A percentile compares a stretch with the other conserved stretches of the same genome.
phyloP scores from a whole-genome alignment of 2,329 filamentous ascomycete species.

The Penicillium frequentans region DNA sequence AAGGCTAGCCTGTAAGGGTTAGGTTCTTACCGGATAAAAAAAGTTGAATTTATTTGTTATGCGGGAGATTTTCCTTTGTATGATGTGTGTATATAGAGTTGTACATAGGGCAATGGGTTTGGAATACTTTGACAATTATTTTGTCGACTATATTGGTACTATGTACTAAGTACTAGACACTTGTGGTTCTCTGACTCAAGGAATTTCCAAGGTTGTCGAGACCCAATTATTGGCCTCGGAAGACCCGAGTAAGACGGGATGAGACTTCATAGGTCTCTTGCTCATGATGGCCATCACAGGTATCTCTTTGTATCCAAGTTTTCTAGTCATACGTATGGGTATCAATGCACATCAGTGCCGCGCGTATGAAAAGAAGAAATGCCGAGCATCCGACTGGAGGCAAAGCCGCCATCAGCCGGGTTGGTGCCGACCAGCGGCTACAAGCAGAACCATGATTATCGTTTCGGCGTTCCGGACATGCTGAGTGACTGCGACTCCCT shows the following conservation, averaged over 20 bases:
- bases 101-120: background rate
- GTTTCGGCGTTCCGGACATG: conserved; percentile 14
- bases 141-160: background rate
- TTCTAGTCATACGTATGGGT: background rate
- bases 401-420: background rate
- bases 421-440: conserved; percentile 17
- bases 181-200: background rate
- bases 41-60: background rate
- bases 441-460: conserved; percentile 7
- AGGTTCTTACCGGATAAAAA: background rate
- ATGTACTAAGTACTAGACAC: background rate
- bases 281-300: background rate
- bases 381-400: background rate
- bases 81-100: background rate
- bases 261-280: background rate
- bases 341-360: background rate
- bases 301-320: background rate
- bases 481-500: conserved; percentile 23
- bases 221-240: background rate
- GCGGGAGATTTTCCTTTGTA: background rate
- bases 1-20: conserved; percentile 17
- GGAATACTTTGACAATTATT: background rate
- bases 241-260: background rate
- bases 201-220: background rate
- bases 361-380: background rate